Evolutionary conservation across 305 asterid species (phyloP), one percentile per base, ranked within the genome.

Genomic region (Striga hermonthica): DNA sequence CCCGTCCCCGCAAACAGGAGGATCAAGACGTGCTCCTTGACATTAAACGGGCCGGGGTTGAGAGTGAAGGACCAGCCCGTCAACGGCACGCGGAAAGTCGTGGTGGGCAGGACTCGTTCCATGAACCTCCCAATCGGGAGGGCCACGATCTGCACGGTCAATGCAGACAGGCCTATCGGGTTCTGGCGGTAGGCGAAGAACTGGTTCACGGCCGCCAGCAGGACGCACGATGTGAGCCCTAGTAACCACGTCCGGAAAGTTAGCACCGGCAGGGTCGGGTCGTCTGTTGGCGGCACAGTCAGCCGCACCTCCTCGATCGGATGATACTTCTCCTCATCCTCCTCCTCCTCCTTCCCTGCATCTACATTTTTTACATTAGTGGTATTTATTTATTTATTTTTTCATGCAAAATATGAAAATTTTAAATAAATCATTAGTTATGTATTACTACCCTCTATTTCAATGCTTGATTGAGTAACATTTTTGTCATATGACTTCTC

Each of bases 271-370:
- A 67, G 9, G 4, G 79, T 40, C 16, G 90, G 84, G n/a, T 85
- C 83, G 28, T 88, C 95, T 0, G 78, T 75, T 5, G 74, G 48
- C 47, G 89, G 75, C 64, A 88, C 93, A n/a, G 90, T 88, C 54
- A 88, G 60, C 61, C 86, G 73, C 5, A 88, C 95, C 65, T 88
- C 84, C 76, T 88, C 95, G n/a, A 88, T 75, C 6, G 95, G 95
- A 9, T 79, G 65, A 61, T 82, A 74, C 16, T 82, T 70, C 13
- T 78, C 81, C 0, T 79, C 90, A 5, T 12, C 54, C n/a, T n/a
- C n/a, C n/a, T n/a, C n/a, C n/a, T n/a, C n/a, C 14, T 47, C 52
- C 1, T 62, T 83, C 0, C 37, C 75, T 65, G 54, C 71, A 65
- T 47, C 16, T 15, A 1, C 13, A 47, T 47, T 10, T 10, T 11